Base-by-base conservation (phyloP, 2,329 filamentous ascomycete genomes). In the Alternaria viburni region DNA sequence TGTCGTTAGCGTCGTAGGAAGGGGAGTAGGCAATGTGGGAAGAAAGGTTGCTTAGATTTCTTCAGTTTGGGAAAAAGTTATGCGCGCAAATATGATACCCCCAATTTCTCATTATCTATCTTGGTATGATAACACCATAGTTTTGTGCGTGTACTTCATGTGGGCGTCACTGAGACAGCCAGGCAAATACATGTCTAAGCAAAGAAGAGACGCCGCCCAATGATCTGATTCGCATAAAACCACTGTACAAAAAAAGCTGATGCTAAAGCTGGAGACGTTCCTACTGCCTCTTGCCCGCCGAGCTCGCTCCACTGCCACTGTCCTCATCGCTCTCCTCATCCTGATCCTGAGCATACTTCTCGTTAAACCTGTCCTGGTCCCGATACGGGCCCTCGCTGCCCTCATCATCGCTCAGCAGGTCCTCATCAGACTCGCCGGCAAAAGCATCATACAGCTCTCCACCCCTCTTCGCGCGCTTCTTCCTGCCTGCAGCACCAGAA, bases 401-500 rank as follows among this genome's bases (percentile, higher is more conserved):
- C n/a, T 77, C 80, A 17, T 81, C 81, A 41, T 82, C 81, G 32
- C 80, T 81, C 62, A 88, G 82, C 44, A 88, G 74, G 62, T 91
- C 89, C 59, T 93, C 91, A 61, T 96, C 94, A 61, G 95, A 95
- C 56, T 93, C 95, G 15, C 93, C 94, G 0, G 96, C 96, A 85
- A 99, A 99, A 5, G 96, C 96, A 83, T 99, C 96, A 79, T 99
- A 99, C 47, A 99, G 83, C 82, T 98, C 95, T 26, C 95, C 93
- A 3, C 93, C 96, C 19, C 93, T 84, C 68, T 84, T 78, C 81
- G 86, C 71, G 68, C 87, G 85, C 17, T 82, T 84, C 80, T 62
- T 80, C 79, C 75, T 67, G 19, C 77, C 75, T 32, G 73, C 69
- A 30, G 77, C 64, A 58, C 78, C 63, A 75, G 81, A 72, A 21